These are phyloP conservation scores for Rhizopogon vesiculosus DNA, from an alignment of 768 basidiomycete genomes.

Conservation along the genomic window DNA sequence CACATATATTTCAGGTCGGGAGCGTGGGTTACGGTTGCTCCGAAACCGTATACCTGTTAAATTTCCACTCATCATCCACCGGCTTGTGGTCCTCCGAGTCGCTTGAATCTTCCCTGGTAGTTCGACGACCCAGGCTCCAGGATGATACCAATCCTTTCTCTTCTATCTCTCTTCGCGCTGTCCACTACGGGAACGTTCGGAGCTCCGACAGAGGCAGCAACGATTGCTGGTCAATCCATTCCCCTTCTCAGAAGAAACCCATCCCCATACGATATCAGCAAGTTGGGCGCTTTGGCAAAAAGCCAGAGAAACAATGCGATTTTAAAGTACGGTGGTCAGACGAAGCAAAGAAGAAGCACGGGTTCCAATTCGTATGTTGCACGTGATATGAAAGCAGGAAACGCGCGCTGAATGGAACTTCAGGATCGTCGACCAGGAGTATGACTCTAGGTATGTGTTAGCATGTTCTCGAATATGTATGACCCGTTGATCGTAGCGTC, in stretches of 20 bases:
- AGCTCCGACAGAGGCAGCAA: slow-evolving; percentile 10
- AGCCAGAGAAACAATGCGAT: slow-evolving; percentile 36
- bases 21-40: too few relatives aligned
- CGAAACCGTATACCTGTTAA: background rate
- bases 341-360: slow-evolving; percentile 33
- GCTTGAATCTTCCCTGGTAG: background rate
- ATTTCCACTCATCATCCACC: background rate
- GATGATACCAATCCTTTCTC: slow-evolving; percentile 15
- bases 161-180: slow-evolving; percentile 6
- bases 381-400: background rate
- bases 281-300: slow-evolving; percentile 31
- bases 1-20: too few relatives aligned
- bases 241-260: slow-evolving; percentile 15
- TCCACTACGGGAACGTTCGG: slow-evolving; percentile 1
- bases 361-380: slow-evolving; percentile 48
- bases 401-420: background rate
- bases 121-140: background rate
- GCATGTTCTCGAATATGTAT: background rate
- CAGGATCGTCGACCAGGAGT: slow-evolving; percentile 60
- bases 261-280: background rate
- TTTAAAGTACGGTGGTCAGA: slow-evolving; percentile 42
- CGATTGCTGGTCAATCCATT: slow-evolving; percentile 13
- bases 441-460: slow-evolving; percentile 54
- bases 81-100: background rate
- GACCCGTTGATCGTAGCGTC: background rate